phyloP scores from a whole-genome alignment of 148 eudicot species.

The Linanthus parryae region DNA sequence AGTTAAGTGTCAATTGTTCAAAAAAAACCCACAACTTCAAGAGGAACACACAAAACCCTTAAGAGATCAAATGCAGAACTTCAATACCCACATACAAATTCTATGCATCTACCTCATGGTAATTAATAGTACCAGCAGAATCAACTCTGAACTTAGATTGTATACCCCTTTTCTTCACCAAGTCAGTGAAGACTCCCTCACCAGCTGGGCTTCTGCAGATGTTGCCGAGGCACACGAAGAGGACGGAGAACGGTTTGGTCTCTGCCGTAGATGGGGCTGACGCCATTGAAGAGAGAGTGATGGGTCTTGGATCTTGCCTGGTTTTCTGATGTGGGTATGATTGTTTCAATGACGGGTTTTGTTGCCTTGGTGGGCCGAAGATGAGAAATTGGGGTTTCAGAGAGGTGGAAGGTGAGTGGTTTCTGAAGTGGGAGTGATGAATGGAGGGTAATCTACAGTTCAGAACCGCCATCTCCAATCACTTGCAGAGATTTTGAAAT shows the following conservation, averaged over 20 bases:
- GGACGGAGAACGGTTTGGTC: conserved; percentile 44
- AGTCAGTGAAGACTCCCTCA: conserved; percentile 74
- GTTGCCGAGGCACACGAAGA: conserved; percentile 77
- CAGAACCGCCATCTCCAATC: too few species aligned
- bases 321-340: conserved; percentile 11
- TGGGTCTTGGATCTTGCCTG: conserved; percentile 7
- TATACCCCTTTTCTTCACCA: conserved; percentile 51
- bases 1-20: too few species aligned
- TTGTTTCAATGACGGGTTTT: conserved; percentile 9
- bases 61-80: background rate
- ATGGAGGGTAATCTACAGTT: conserved; percentile 7
- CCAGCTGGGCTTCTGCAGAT: conserved; percentile 87
- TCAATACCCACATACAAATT: conserved; percentile 10
- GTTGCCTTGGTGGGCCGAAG: conserved; percentile 2
- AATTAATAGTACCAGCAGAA: conserved; percentile 83
- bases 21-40: too few species aligned
- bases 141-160: conserved; percentile 55
- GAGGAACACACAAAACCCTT: background rate
- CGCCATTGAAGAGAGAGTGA: conserved; percentile 16
- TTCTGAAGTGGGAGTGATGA: conserved; percentile 1
- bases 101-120: conserved; percentile 37
- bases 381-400: conserved; percentile 11
- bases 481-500: too few species aligned
- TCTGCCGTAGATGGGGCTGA: conserved; percentile 7
- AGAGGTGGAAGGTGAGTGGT: conserved; percentile 9